Conservation (phyloP, 2,329 filamentous ascomycete species). For the Tricladium varicosporioides region DNA sequence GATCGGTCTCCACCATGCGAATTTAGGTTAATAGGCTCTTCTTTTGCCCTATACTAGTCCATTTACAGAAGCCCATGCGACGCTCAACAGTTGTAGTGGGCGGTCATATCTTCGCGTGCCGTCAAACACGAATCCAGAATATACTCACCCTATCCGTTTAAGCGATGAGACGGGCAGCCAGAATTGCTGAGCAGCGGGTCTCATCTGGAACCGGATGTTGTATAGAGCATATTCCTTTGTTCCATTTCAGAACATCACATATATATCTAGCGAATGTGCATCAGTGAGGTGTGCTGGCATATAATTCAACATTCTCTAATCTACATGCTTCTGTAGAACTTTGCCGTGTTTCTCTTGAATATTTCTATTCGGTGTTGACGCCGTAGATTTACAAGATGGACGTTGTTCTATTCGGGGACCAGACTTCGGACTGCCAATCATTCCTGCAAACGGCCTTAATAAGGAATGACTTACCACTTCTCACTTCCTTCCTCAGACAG, state of each 20-base stretch:
- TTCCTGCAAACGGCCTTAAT: slow-evolving; percentile 19
- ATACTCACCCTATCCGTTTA: neutral
- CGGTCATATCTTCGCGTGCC: neutral
- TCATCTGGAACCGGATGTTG: neutral
- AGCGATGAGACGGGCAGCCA: neutral
- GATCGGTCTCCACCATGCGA: neutral
- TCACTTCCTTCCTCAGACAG: slow-evolving; percentile 53
- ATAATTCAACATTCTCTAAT: neutral
- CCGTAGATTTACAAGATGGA: slow-evolving; percentile 18
- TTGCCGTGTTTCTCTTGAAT: neutral
- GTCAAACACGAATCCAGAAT: neutral
- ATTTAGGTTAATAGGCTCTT: neutral
- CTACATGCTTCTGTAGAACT: neutral
- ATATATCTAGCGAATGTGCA: neutral
- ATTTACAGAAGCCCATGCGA: neutral
- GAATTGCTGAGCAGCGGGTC: neutral
- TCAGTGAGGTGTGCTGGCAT: neutral
- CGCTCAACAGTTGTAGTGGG: neutral
- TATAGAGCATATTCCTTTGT: neutral
- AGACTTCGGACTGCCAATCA: slow-evolving; percentile 20
- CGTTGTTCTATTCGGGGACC: slow-evolving; percentile 24
- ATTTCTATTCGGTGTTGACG: neutral
- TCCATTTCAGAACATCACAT: neutral
- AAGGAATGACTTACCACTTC: slow-evolving; percentile 21
- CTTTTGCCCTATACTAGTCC: neutral